Conservation (phyloP, 495 filamentous ascomycete genomes). For the Aspergillus funiculosus region DNA sequence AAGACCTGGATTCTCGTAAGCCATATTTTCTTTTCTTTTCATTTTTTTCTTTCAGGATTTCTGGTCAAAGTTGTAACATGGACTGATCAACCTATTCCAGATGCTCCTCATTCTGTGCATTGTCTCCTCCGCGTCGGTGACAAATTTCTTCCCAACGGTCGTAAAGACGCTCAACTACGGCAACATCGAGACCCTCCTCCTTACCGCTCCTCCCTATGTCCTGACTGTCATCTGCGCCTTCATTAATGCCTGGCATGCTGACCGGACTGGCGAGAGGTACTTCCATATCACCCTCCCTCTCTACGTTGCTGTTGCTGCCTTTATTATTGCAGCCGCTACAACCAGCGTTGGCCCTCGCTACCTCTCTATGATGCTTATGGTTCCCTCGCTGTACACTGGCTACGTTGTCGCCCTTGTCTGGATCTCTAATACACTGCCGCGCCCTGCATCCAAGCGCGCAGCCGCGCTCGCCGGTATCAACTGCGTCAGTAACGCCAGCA, state of each 20-base stretch:
- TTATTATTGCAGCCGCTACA: conserved; percentile 70
- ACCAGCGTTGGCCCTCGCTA: conserved; percentile 62
- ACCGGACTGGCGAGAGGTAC: conserved; percentile 72
- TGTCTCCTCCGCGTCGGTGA: conserved; percentile 64
- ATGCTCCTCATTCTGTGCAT: conserved; percentile 65
- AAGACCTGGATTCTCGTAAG: conserved; percentile 57
- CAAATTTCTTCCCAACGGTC: conserved; percentile 73
- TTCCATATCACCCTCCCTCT: conserved; percentile 68
- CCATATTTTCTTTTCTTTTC: not conserved
- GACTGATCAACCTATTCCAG: conserved; percentile 22
- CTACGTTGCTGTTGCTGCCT: conserved; percentile 61
- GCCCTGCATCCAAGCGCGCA: conserved; percentile 80
- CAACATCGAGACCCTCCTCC: not conserved
- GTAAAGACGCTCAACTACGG: not conserved
- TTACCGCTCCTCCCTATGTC: not conserved
- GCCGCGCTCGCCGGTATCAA: conserved; percentile 79
- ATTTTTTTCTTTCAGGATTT: not conserved
- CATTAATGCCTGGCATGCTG: conserved; percentile 71
- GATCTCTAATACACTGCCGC: conserved; percentile 74
- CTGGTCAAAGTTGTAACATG: not conserved
- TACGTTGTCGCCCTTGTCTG: conserved; percentile 72
- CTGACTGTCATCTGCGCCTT: conserved; percentile 60
- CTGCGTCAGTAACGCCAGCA: conserved; percentile 65
- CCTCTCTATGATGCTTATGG: conserved; percentile 82
- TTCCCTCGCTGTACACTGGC: conserved; percentile 44